Evolutionary conservation across 495 filamentous ascomycete genomes (phyloP), one percentile per base, ranked within the genome.

Genomic region (Penicillium riverlandense): DNA sequence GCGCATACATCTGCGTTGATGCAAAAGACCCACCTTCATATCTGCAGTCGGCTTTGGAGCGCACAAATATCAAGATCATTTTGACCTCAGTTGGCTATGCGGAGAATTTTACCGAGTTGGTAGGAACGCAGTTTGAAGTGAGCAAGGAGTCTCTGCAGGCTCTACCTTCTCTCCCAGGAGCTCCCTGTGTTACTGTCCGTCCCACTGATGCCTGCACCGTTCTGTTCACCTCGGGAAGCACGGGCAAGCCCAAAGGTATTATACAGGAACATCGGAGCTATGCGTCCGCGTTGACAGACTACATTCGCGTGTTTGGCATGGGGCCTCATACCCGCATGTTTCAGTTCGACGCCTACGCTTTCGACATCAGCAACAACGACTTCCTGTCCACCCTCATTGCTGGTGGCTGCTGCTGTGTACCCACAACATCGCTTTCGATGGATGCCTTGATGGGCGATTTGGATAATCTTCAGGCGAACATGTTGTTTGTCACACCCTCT

Each of bases 1-100:
- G 65, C 22, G 74, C 66, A 1, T 75, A 75, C 52, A 68, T 79
- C 7, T 66, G 66, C 2, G 58, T 83, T 5, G 77, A 82, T 49
- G 67, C 69, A 8, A 53, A 48, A 4, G 60, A 75, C 29, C 77
- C 80, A 6, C 66, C 55, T 4, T 33, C 40, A 7, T 58, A 50
- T 22, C 45, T 56, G 7, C 35, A 40, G 1, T 55, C 55, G 7
- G 47, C 55, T 9, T 44, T 58, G 11, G 38, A 48, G 10, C 47
- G 55, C n/a, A 46, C 48, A 7, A 16, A 44, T 7, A 51, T 48
- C 5, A 38, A 38, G 8, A 46, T 58, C 6, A 52, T 56, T 49
- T 13, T 58, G 29, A 53, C 42, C 15, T 50, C 52, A 1, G 11
- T 28, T 6, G 52, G 52, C 1, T 55, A 49, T 16, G 40, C 38